Conservation (phyloP, 2,329 filamentous ascomycete species). For the Xylaria sp. region DNA sequence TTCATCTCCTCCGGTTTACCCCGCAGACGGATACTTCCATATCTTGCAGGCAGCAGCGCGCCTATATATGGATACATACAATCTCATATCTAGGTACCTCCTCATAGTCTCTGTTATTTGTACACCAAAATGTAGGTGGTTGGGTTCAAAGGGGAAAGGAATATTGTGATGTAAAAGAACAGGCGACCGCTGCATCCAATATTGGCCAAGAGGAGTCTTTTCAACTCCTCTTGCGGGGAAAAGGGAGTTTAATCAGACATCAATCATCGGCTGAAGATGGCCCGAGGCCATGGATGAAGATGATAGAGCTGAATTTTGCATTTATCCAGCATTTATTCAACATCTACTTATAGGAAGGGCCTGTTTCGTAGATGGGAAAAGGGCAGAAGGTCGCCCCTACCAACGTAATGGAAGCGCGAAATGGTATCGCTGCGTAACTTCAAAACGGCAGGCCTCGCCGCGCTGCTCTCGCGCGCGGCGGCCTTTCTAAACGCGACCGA, state of each 20-base stretch:
- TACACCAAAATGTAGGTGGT: no score
- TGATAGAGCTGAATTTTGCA: background rate
- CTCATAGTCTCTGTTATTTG: no score
- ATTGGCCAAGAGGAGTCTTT: background rate
- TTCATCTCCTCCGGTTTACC: no score
- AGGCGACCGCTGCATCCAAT: background rate
- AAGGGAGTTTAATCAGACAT: background rate
- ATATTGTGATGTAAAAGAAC: background rate
- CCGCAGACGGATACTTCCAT: no score
- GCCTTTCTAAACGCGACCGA: constrained; percentile 37
- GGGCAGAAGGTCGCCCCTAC: background rate
- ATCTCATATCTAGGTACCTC: no score
- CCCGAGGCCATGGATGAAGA: background rate
- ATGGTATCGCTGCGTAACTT: background rate
- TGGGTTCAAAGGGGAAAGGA: background rate
- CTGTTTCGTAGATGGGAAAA: no score
- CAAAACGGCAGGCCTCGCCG: constrained; percentile 5
- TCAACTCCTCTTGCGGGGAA: background rate
- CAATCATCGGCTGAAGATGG: background rate
- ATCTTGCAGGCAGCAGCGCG: no score
- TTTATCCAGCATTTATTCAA: background rate
- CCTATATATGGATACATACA: no score
- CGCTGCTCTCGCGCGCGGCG: constrained; percentile 1
- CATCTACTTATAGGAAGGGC: background rate
- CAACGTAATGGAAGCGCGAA: background rate